Conservation (phyloP, 148 eudicot genomes). For the Diospyros lotus region DNA sequence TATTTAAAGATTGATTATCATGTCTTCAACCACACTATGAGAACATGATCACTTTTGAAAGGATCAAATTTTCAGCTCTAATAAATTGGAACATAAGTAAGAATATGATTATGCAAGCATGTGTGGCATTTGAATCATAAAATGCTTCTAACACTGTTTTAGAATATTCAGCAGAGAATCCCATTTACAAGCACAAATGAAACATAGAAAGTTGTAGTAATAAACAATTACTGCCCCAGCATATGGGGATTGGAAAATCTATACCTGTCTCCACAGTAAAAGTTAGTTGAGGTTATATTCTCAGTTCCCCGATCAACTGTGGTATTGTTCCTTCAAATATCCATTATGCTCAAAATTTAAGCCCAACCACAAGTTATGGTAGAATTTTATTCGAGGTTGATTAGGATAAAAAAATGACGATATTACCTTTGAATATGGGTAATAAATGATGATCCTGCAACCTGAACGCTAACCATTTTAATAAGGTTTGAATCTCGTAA, state of each 20-base stretch:
- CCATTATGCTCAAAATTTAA: neutral
- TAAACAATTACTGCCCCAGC: neutral
- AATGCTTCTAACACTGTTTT: neutral
- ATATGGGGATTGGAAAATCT: neutral
- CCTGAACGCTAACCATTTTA: neutral
- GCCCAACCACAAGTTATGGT: neutral
- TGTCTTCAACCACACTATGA: neutral
- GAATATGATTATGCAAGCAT: neutral
- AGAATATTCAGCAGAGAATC: neutral
- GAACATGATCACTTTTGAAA: neutral
- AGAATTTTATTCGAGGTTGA: neutral
- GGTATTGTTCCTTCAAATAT: neutral
- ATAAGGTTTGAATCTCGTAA: neutral
- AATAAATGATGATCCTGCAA: neutral
- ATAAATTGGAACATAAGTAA: neutral
- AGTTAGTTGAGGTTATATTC: too few species aligned
- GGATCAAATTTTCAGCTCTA: conserved; percentile 1
- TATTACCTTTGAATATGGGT: neutral
- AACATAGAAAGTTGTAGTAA: neutral
- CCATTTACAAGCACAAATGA: neutral
- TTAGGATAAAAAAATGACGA: neutral
- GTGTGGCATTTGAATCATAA: neutral
- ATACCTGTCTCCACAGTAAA: neutral
- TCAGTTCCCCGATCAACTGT: neutral
- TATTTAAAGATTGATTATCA: conserved; percentile 2